Conservation (phyloP, 1,284 basidiomycete species). For the Boletus coffeatus region DNA sequence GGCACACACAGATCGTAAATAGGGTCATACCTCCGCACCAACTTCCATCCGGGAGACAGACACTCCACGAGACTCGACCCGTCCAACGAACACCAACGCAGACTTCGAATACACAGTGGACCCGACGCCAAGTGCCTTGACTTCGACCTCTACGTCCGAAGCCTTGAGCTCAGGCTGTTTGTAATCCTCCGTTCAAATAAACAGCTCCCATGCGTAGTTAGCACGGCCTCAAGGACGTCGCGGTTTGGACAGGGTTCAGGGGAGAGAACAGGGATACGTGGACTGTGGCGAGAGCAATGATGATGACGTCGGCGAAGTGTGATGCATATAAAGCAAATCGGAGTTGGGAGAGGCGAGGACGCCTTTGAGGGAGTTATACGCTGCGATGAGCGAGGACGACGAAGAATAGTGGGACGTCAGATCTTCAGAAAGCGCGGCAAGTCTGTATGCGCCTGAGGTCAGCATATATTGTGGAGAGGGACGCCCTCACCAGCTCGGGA, state of each 20-base stretch:
- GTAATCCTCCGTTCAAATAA: too few species aligned
- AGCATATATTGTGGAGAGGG: neutral
- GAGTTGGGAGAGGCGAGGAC: constrained; percentile 1
- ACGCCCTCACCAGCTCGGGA: constrained; percentile 13
- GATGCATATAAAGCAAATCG: constrained; percentile 10
- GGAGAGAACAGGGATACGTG: constrained; percentile 23
- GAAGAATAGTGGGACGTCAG: constrained; percentile 11
- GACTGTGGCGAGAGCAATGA: constrained; percentile 17
- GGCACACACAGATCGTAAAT: neutral
- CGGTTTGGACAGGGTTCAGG: neutral
- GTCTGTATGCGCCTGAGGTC: constrained; percentile 10
- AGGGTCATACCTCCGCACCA: constrained; percentile 8
- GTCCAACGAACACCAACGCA: constrained; percentile 13
- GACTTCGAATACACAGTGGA: constrained; percentile 5
- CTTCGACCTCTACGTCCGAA: constrained; percentile 15
- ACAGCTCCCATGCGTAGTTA: too few species aligned
- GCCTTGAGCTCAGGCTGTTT: constrained; percentile 3
- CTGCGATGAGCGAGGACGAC: too few species aligned
- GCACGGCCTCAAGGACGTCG: neutral
- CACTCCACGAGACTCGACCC: constrained; percentile 12
- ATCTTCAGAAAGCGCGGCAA: constrained; percentile 13
- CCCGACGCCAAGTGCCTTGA: constrained; percentile 14
- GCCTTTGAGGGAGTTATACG: too few species aligned
- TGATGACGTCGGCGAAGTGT: constrained; percentile 17
- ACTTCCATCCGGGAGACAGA: constrained; percentile 6